Base-by-base conservation (phyloP, 2,329 filamentous ascomycete genomes). In the Phoma sp. region DNA sequence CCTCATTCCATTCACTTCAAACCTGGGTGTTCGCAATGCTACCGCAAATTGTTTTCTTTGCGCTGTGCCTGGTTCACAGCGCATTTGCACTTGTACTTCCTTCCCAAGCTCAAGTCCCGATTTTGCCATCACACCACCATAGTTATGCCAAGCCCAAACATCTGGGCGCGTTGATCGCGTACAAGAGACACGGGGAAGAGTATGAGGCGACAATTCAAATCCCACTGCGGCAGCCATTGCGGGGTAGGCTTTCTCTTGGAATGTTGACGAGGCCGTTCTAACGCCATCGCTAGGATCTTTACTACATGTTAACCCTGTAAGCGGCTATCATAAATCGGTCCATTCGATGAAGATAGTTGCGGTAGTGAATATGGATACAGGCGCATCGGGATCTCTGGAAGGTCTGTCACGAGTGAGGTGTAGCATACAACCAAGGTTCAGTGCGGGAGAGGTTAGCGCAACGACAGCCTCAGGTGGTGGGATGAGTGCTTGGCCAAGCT, bases 401-500 rank as follows among this genome's bases (percentile, higher is more conserved):
- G 57, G 57, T 10, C 46, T 71, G 9, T 55, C 51, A 10, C 46
- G 36, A 2, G 50, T 65, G 10, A 55, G 60, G 33, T 72, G 68
- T 48, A 51, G 57, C 41, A 52, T 68, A 11, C 52, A 55, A 11
- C 61, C 61, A 7, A 14, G 7, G 14, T 49, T 55, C 27, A 47
- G 47, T 30, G 38, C 14, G 4, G 55, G 67, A 36, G 66, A 67
- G 47, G 27, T n/a, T 9, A 54, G 40, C 35, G 59, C 39, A 43
- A 55, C 46, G 29, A 14, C 43, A 4, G 41, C 33, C 10, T 39
- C 35, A n/a, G 58, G 43, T 4, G 22, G 35, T n/a, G 44, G 56
- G 47, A 18, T 54, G 27, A 46, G 51, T 32, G 56, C 46, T 24
- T 67, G 57, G 61, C 58, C 65, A 11, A 58, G 60, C 55, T 74